Evolutionary conservation across 2,329 filamentous ascomycete genomes (phyloP).

Genomic region (Epicoccum nigrum): DNA sequence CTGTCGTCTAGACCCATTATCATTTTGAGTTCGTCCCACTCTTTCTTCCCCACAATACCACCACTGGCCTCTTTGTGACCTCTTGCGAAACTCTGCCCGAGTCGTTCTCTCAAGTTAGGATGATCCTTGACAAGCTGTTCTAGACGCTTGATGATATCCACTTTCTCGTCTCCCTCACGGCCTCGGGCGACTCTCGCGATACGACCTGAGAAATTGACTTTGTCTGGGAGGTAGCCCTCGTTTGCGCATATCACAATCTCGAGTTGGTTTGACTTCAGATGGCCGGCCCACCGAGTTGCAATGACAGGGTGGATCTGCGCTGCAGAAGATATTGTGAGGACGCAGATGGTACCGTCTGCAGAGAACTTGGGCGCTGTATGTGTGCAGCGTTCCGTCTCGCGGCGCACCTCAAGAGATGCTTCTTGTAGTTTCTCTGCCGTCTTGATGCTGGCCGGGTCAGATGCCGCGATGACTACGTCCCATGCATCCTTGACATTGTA

Average conservation of each 20-base stretch:
- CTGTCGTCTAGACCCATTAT: conserved; percentile 66
- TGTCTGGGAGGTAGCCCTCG: conserved; percentile 66
- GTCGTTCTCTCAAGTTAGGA: conserved; percentile 51
- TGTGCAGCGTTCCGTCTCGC: conserved; percentile 66
- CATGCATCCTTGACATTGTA: conserved; percentile 68
- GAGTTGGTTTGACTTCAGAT: conserved; percentile 63
- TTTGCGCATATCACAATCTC: conserved; percentile 72
- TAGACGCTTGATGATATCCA: conserved; percentile 68
- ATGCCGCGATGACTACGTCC: conserved; percentile 61
- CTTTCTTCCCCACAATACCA: conserved; percentile 64
- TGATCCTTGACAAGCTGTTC: conserved; percentile 55
- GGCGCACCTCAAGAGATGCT: conserved; percentile 64
- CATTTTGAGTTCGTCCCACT: conserved; percentile 69
- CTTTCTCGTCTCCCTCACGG: conserved; percentile 56
- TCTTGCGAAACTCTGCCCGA: conserved; percentile 69
- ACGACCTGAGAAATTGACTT: conserved; percentile 72
- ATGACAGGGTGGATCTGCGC: conserved; percentile 72
- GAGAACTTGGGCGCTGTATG: conserved; percentile 69
- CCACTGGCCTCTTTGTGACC: conserved; percentile 73
- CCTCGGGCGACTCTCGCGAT: conserved; percentile 62
- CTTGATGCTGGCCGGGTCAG: conserved; percentile 59
- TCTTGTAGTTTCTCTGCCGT: conserved; percentile 57
- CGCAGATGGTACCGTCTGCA: conserved; percentile 65
- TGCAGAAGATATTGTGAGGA: conserved; percentile 65
- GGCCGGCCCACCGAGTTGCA: conserved; percentile 69